Percentiles rank a stretch among this genome's conserved stretches.
phyloP scores from a whole-genome alignment of 2,329 filamentous ascomycete genomes.

The Ilyonectria robusta region DNA sequence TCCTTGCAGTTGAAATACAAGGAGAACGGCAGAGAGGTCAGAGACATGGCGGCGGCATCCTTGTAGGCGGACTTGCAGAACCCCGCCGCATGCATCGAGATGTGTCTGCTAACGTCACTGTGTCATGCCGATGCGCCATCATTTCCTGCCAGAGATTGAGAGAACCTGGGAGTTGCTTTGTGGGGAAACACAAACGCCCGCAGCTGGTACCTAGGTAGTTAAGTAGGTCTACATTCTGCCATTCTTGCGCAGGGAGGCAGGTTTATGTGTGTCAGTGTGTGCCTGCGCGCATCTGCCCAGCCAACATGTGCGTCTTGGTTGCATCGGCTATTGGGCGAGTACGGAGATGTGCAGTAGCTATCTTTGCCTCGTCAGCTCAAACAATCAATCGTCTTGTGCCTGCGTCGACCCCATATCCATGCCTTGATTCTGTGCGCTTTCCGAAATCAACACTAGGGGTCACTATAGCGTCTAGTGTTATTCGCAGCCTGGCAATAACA shows the following conservation, averaged over 20 bases:
- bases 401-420: slow-evolving; percentile 26
- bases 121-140: background rate
- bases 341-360: background rate
- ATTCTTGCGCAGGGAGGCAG: background rate
- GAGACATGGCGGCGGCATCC: slow-evolving; percentile 5
- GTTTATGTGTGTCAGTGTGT: background rate
- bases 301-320: background rate
- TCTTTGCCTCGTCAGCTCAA: slow-evolving; percentile 1
- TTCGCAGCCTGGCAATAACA: background rate
- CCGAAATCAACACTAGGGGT: slow-evolving; percentile 19
- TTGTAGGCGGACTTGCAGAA: slow-evolving; percentile 8
- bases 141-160: background rate
- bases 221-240: background rate
- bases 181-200: background rate
- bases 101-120: background rate
- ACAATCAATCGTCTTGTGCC: slow-evolving; percentile 11
- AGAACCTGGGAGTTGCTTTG: background rate
- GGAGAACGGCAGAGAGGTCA: background rate
- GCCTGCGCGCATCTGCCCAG: background rate
- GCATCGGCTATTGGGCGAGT: slow-evolving; percentile 8
- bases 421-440: background rate
- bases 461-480: slow-evolving; percentile 1
- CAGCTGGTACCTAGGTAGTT: background rate
- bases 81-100: slow-evolving; percentile 24
- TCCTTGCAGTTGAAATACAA: background rate